Base-by-base conservation (phyloP, 2,329 filamentous ascomycete species). In the Pseudogymnoascus sp. region DNA sequence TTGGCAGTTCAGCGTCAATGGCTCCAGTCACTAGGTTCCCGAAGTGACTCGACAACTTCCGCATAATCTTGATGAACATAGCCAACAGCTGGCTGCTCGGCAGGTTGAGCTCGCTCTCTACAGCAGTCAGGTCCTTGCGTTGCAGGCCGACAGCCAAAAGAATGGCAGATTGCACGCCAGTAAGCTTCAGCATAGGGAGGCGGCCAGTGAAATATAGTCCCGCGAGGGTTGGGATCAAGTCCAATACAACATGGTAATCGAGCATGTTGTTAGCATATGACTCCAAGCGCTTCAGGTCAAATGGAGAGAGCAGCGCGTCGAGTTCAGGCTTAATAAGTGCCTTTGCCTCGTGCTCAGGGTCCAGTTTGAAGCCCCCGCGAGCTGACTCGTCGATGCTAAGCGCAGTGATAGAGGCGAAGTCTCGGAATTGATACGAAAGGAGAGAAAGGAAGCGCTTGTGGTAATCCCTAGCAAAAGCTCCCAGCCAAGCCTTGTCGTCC, bases 261-360 rank as follows among this genome's bases (percentile, higher is more conserved):
- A 99, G 86, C 83, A 97, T 90, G 77, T 96, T 96, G 77, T 96
- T 96, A 15, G 95, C 91, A 71, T 99, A 99, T 47, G 90, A 93
- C 73, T 97, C 93, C 2, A 99, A 82, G 28, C 95, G 88, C 79
- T 97, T 97, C 66, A 97, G 84, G 74, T 99, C 95, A 74, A 95
- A 97, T 0, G 95, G 93, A 3, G 90, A 91, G 75, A 99, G 84
- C 2, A 88, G 76, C 15, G 80, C 79, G 71, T 97, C 93, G 6
- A 99, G 83, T 66, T 93, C 89, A 0, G 78, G 67, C 76, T 96
- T 96, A 11, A 80, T 85, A 62, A 99, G 78, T 1, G 85, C 77
- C 3, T 78, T 75, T 0, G 80, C 74, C 62, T 80, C 74, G 57
- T 82, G 79, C 2, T 82, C 77, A 0, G 81, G 73, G 67, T 92